Conservation (phyloP, 768 basidiomycete genomes). For the Lentinula lateritia region DNA sequence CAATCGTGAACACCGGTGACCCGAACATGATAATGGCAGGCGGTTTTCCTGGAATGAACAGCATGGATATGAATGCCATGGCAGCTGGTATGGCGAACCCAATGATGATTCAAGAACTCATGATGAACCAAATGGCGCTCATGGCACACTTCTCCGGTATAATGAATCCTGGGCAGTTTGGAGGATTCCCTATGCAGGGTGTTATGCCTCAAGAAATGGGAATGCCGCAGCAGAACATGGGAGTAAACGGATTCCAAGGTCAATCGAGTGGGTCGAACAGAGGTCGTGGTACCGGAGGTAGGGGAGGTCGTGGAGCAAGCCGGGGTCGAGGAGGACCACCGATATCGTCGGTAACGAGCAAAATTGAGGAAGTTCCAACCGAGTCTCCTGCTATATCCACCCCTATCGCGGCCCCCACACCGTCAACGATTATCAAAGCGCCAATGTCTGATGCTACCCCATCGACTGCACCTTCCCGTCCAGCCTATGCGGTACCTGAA, state of each 20-base stretch:
- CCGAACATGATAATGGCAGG: constrained; percentile 52
- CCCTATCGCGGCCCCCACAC: constrained; percentile 17
- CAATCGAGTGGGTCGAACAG: constrained; percentile 27
- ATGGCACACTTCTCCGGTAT: constrained; percentile 93
- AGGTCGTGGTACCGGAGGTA: constrained; percentile 32
- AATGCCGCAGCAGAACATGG: constrained; percentile 37
- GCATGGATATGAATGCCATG: constrained; percentile 64
- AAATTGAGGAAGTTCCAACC: constrained; percentile 7
- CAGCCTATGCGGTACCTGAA: constrained; percentile 59
- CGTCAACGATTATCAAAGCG: constrained; percentile 12
- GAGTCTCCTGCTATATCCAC: constrained; percentile 10
- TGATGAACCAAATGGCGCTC: constrained; percentile 88
- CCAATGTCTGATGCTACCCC: constrained; percentile 9
- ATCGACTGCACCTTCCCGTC: constrained; percentile 26
- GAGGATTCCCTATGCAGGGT: constrained; percentile 54
- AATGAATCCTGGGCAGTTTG: constrained; percentile 59
- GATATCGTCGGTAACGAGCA: constrained; percentile 20
- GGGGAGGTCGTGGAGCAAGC: constrained; percentile 42
- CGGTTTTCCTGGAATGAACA: constrained; percentile 37
- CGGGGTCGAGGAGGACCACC: constrained; percentile 42
- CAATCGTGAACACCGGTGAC: constrained; percentile 57
- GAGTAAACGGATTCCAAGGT: constrained; percentile 27
- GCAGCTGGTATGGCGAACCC: constrained; percentile 56
- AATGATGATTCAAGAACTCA: constrained; percentile 78
- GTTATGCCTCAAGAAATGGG: constrained; percentile 48